A percentile compares a stretch with the other conserved stretches of the same genome.
These are phyloP conservation scores for Diospyros lotus DNA, from an alignment of 148 eudicot genomes.

Conservation along the genomic window DNA sequence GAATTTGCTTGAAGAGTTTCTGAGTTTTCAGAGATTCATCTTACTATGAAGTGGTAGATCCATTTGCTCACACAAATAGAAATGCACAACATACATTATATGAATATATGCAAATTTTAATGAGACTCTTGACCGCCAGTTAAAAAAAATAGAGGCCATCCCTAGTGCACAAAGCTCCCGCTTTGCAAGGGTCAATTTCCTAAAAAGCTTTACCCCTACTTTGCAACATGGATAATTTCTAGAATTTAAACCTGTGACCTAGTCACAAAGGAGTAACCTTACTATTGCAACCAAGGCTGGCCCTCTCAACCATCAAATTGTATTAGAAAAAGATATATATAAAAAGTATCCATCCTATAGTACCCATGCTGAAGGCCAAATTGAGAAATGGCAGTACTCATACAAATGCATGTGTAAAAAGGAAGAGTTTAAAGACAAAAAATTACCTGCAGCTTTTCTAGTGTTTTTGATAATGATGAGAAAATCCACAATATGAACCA, in stretches of 20 bases:
- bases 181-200: no score
- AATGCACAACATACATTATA: background rate
- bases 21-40: background rate
- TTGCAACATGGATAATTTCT: no score
- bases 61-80: background rate
- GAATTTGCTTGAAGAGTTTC: background rate
- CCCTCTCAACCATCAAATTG: no score
- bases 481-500: constrained; percentile 88
- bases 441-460: constrained; percentile 91
- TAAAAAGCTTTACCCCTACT: no score
- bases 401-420: background rate
- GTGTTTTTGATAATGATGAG: constrained; percentile 72
- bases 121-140: no score
- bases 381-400: background rate
- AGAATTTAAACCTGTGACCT: no score
- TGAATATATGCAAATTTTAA: background rate
- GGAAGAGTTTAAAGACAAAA: background rate
- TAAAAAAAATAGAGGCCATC: no score
- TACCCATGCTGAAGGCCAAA: background rate
- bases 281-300: no score
- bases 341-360: background rate
- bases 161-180: no score
- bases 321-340: background rate
- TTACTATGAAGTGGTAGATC: background rate
- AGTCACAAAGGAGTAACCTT: no score